phyloP scores from a whole-genome alignment of 2,329 filamentous ascomycete genomes.

The Colletotrichum higginsianum region DNA sequence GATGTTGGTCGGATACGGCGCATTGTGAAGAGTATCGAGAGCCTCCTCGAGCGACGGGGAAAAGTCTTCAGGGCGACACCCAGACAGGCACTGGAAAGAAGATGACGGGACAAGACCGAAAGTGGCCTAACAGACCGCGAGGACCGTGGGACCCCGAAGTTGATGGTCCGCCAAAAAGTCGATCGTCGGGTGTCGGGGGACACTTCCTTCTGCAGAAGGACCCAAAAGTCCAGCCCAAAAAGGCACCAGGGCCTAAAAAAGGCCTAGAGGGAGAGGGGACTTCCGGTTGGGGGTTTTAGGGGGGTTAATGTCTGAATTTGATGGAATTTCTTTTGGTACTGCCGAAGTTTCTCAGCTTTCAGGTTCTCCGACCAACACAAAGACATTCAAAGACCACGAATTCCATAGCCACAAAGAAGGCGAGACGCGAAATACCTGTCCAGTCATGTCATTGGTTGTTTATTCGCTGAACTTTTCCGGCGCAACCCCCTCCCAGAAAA shows the following conservation, averaged over 20 bases:
- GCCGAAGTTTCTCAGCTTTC: constrained; percentile 3
- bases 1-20: background rate
- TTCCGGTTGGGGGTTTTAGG: too few species aligned
- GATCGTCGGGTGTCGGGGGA: constrained; percentile 22
- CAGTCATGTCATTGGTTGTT: background rate
- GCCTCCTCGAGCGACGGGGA: background rate
- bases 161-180: constrained; percentile 33
- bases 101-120: background rate
- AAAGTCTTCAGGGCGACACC: background rate
- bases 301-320: background rate
- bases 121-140: background rate
- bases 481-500: background rate
- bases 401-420: background rate
- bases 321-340: too few species aligned
- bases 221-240: background rate
- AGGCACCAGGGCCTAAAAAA: too few species aligned
- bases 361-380: background rate
- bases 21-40: background rate
- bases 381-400: background rate
- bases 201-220: constrained; percentile 27
- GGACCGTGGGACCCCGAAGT: constrained; percentile 5
- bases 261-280: background rate
- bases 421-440: background rate
- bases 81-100: background rate
- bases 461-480: background rate